phyloP scores from a whole-genome alignment of 2,329 filamentous ascomycete genomes.

The Epichloe sibirici region DNA sequence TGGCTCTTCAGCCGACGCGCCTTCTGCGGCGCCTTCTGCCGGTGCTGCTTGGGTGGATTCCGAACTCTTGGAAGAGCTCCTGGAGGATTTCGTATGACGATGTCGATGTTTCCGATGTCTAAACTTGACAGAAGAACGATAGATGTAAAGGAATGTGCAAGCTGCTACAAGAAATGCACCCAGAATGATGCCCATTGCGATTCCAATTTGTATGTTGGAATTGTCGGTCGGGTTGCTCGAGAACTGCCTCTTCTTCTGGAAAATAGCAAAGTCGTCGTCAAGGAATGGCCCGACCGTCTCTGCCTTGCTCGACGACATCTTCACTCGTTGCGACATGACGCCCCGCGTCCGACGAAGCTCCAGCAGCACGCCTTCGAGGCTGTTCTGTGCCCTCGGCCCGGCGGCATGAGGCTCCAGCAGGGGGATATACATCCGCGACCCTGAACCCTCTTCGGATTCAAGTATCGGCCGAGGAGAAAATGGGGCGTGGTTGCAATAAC shows the following conservation, averaged over 20 bases:
- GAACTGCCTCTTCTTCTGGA: slow-evolving; percentile 15
- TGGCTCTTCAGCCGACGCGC: background rate
- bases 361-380: background rate
- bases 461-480: too few relatives aligned
- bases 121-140: slow-evolving; percentile 26
- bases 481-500: too few relatives aligned
- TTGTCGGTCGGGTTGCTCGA: slow-evolving; percentile 17
- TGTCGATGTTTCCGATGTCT: slow-evolving; percentile 15
- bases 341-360: too few relatives aligned
- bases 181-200: slow-evolving; percentile 29
- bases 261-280: background rate
- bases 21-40: background rate
- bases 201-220: slow-evolving; percentile 29
- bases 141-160: slow-evolving; percentile 26
- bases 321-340: too few relatives aligned
- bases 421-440: too few relatives aligned
- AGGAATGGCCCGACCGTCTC: background rate
- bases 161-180: slow-evolving; percentile 26
- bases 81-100: slow-evolving; percentile 17
- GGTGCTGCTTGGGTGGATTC: slow-evolving; percentile 8
- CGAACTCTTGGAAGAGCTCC: slow-evolving; percentile 17
- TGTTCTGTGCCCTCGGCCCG: background rate
- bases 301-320: background rate
- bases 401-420: background rate
- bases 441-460: too few relatives aligned